Base-by-base conservation (phyloP, 2,329 filamentous ascomycete genomes). In the Fusarium aywerte region DNA sequence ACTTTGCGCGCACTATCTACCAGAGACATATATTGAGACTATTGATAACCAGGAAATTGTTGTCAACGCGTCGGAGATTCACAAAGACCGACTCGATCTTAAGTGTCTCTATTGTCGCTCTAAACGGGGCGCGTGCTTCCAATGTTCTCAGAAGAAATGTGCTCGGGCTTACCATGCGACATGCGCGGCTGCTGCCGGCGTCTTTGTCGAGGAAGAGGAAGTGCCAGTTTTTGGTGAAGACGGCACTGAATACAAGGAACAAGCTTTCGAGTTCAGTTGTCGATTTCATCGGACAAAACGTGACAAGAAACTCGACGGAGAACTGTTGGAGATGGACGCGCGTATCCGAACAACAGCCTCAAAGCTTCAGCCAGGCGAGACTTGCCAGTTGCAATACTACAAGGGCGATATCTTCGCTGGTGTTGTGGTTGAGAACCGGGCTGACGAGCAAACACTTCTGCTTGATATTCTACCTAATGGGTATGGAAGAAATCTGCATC, bases 51-150 rank as follows among this genome's bases (percentile, higher is more conserved):
- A 85, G 47, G 93, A 97, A 63, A 85, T 88, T 11, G 86, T 97
- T 23, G 91, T 87, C 69, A 95, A 96, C 69, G 87, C 93, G 49
- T 85, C 87, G n/a, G 87, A 88, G 62, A 93, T 98, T 69, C 89
- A 92, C 75, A 95, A 96, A 77, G 92, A 92, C 56, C 91, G 95
- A 20, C 82, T 97, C 70, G 93, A 96, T 25, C 89, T 98, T 70
- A 97, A 97, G 78, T 99, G 96, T 78, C 89, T 97, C 64, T 97
- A 92, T 80, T 99, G 96, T 76, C 92, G 94, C 32, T 96, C 93
- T 31, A 96, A 96, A 78, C 92, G 91, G 58, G 96, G 96, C n/a
- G 93, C 93, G 16, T 97, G 95, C 80, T 96, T 99, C 80, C 95
- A 98, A 78, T 99, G 96, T 79, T 96, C 93, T 1, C 90, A 93